These are phyloP conservation scores for Xylaria curta DNA, from an alignment of 495 filamentous ascomycete genomes.

Conservation along the genomic window DNA sequence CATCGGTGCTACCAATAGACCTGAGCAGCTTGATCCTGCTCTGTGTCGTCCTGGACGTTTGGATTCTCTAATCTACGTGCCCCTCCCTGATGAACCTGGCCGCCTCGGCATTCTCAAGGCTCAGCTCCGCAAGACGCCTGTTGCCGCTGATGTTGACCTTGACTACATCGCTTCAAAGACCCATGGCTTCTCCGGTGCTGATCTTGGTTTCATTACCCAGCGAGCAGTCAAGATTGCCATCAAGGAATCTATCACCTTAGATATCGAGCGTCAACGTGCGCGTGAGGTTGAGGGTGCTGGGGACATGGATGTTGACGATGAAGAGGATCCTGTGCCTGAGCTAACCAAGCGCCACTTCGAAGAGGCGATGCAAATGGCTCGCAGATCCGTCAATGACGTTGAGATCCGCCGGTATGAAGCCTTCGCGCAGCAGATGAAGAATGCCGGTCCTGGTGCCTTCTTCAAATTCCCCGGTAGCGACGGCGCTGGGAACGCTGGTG, in stretches of 20 bases:
- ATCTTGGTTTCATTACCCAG: constrained; percentile 98
- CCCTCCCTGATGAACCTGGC: constrained; percentile 87
- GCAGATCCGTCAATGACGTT: constrained; percentile 92
- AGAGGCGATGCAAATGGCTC: constrained; percentile 94
- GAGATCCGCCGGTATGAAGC: constrained; percentile 98
- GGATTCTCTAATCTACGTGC: constrained; percentile 97
- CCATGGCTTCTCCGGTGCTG: constrained; percentile 98
- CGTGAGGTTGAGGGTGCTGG: constrained; percentile 85
- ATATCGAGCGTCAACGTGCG: constrained; percentile 87
- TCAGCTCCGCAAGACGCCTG: constrained; percentile 97
- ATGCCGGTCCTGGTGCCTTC: constrained; percentile 89
- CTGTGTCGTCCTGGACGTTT: constrained; percentile 98
- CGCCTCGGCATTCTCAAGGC: constrained; percentile 90
- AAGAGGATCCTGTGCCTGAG: constrained; percentile 94
- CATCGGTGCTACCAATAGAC: constrained; percentile 97
- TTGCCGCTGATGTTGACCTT: constrained; percentile 85
- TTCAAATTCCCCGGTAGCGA: constrained; percentile 87
- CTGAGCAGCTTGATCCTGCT: constrained; percentile 96
- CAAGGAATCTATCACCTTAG: constrained; percentile 89
- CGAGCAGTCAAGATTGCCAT: constrained; percentile 99
- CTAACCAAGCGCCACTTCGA: constrained; percentile 97
- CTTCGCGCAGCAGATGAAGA: constrained; percentile 99
- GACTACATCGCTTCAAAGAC: constrained; percentile 94
- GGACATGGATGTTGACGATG: constrained; percentile 83
- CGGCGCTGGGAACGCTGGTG: constrained; percentile 57